Evolutionary conservation across 179 eudicot species (phyloP), one percentile per base, ranked within the genome.

Genomic region (Camellia oleifera): DNA sequence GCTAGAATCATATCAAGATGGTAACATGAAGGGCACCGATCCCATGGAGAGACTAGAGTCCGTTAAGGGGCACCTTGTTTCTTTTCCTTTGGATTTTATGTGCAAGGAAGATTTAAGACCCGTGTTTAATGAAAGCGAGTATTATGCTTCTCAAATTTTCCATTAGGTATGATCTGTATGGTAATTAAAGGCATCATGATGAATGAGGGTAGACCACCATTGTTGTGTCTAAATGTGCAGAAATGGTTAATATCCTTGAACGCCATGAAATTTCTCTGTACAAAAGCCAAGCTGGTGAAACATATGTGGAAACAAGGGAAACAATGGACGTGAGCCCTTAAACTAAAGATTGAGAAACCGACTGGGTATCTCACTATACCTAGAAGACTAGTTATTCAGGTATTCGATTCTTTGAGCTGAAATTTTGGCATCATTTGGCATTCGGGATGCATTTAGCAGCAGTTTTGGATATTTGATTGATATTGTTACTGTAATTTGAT

Each of bases 81-180:
- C 92, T 62, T 96, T 91, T 83, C 98, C 99, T 69, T 84, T 94
- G 86, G 98, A 96, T 42, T 96, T 94, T 70, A 96, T 96, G 99
- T 89, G 87, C 69, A 89, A 89, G 85, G 99, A 96, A 88, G 99
- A 96, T 86, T 79, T 96, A 76, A 87, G 99, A 79, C 99, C 99
- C 2, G 94, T 90, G 14, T 96, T 94, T 75, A 94, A 91, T 50
- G 99, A 96, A 88, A 94, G 97, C 66, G 99, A 96, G 83, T 96
- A 92, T 79, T 96, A 96, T 56, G 96, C 99, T 12, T 94, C 98
- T 32, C 99, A 96, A 84, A 98, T 96, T 71, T 96, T 96, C 77
- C 99, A 96, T 74, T 96, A 82, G 90, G 11, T 54, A 46, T 66
- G 3, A 23, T 42, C 52, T 68, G 12, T 17, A 40, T 61, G 32